Evolutionary conservation across 2,329 filamentous ascomycete genomes (phyloP).

Genomic region (Myriangium duriaei): DNA sequence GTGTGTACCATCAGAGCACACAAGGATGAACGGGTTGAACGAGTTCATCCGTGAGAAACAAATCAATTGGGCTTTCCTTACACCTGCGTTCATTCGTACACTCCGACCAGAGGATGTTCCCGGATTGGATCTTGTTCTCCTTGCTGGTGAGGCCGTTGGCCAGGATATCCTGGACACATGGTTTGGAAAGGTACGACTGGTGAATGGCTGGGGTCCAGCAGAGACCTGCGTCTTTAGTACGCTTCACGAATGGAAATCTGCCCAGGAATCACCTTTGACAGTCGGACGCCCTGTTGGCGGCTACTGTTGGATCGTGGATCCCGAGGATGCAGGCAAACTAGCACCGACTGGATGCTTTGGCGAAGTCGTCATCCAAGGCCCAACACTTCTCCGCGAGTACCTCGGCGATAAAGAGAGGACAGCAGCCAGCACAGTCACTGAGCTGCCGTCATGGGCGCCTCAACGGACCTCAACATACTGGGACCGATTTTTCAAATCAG

Average conservation of each 20-base stretch:
- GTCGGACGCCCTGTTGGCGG: background rate
- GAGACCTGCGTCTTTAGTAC: constrained; percentile 13
- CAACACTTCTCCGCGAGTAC: constrained; percentile 1
- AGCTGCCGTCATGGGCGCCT: background rate
- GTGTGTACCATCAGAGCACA: constrained; percentile 3
- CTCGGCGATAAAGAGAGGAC: background rate
- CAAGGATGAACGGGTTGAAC: background rate
- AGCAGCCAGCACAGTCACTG: background rate
- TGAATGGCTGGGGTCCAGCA: constrained; percentile 4
- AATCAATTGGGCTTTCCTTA: constrained; percentile 5
- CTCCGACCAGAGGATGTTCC: background rate
- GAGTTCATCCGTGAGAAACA: background rate
- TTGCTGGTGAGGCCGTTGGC: constrained; percentile 2
- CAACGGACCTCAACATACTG: background rate
- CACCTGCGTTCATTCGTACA: background rate
- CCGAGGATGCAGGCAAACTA: background rate
- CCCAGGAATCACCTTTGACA: constrained; percentile 9
- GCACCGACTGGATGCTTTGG: constrained; percentile 2
- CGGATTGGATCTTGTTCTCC: background rate
- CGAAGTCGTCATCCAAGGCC: constrained; percentile 5
- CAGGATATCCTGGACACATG: constrained; percentile 2
- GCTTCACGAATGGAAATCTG: constrained; percentile 11
- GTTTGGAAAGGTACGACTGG: background rate
- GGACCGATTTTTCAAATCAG: constrained; percentile 53
- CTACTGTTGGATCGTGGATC: constrained; percentile 5